Conservation (phyloP, 2,329 filamentous ascomycete genomes). For the Knufia petricola region DNA sequence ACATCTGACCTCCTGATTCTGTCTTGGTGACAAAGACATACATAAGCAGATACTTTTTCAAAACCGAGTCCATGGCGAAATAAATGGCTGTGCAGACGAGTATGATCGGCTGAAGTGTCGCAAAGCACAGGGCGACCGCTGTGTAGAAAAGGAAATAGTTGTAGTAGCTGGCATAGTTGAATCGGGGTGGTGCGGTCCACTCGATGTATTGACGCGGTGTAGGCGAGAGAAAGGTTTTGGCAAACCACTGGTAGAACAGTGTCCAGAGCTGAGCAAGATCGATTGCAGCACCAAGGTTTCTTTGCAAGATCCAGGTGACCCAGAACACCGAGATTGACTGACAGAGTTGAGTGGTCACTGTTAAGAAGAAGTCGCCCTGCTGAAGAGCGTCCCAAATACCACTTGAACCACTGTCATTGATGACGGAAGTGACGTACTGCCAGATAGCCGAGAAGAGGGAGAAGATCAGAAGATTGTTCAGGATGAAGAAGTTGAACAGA, state of each 20-base stretch:
- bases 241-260: conserved; percentile 73
- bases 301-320: conserved; percentile 86
- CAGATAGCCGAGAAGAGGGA: conserved; percentile 81
- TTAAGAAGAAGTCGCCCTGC: conserved; percentile 51
- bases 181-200: conserved; percentile 79
- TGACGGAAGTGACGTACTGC: conserved; percentile 58
- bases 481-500: conserved; percentile 89
- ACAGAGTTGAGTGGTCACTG: conserved; percentile 66
- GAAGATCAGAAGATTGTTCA: conserved; percentile 94
- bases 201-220: conserved; percentile 89
- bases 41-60: conserved; percentile 91
- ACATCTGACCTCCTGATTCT: conserved; percentile 87
- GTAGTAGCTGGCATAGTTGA: conserved; percentile 95
- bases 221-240: conserved; percentile 72
- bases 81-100: conserved; percentile 81
- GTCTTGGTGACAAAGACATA: conserved; percentile 97
- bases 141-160: conserved; percentile 96
- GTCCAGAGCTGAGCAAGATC: conserved; percentile 85
- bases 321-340: conserved; percentile 71
- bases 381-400: conserved; percentile 60
- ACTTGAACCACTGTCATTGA: conserved; percentile 48
- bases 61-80: conserved; percentile 73
- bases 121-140: conserved; percentile 78
- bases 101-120: conserved; percentile 75
- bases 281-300: conserved; percentile 85